These are phyloP conservation scores for Alternaria dauci DNA, from an alignment of 2,329 filamentous ascomycete genomes.

Conservation along the genomic window DNA sequence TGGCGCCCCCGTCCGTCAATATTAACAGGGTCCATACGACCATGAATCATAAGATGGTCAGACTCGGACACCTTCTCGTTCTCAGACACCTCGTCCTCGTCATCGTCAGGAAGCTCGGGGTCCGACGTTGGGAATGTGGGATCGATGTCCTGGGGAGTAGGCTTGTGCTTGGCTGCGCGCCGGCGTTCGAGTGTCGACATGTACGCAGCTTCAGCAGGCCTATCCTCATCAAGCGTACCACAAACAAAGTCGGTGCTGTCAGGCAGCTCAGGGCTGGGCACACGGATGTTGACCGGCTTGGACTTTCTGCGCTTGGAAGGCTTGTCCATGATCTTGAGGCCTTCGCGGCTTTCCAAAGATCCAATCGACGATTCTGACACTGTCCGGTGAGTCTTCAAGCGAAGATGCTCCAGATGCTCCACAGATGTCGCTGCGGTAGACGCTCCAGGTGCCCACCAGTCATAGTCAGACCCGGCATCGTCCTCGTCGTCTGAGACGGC, in stretches of 20 bases:
- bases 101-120: constrained; percentile 78
- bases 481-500: constrained; percentile 74
- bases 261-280: constrained; percentile 79
- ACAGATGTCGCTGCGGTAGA: constrained; percentile 64
- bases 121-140: constrained; percentile 97
- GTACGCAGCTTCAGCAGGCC: constrained; percentile 92
- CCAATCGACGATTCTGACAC: constrained; percentile 64
- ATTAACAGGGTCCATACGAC: constrained; percentile 73
- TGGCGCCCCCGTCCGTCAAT: constrained; percentile 55
- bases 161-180: constrained; percentile 79
- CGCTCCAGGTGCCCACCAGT: constrained; percentile 67
- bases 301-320: constrained; percentile 55
- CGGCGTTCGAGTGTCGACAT: constrained; percentile 83
- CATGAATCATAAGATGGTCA: constrained; percentile 72
- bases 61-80: constrained; percentile 60
- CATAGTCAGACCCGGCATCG: constrained; percentile 69
- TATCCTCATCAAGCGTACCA: constrained; percentile 94
- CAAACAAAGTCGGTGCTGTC: constrained; percentile 99
- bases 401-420: constrained; percentile 57
- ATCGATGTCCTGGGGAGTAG: constrained; percentile 88
- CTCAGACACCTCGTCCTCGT: constrained; percentile 61
- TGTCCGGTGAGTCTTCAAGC: constrained; percentile 56
- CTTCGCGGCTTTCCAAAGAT: constrained; percentile 55
- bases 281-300: constrained; percentile 66
- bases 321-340: constrained; percentile 39